phyloP scores from a whole-genome alignment of 805 yeast genomes.

The Monosporozyma siamensis region DNA sequence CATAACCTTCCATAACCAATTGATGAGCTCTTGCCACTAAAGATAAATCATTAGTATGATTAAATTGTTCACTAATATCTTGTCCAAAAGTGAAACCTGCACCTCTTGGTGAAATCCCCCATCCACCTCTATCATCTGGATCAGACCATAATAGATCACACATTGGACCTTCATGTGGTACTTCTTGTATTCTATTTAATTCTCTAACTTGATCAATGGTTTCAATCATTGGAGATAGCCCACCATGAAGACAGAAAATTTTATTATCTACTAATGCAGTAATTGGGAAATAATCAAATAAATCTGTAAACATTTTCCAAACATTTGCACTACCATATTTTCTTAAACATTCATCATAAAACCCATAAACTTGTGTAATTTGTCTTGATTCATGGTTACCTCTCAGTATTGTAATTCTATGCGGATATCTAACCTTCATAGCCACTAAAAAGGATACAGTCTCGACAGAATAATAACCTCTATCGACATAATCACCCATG shows the following conservation, averaged over 20 bases:
- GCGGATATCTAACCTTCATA: constrained; percentile 86
- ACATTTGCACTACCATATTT: constrained; percentile 89
- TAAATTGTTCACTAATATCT: constrained; percentile 88
- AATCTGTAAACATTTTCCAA: constrained; percentile 86
- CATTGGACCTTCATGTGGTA: constrained; percentile 97
- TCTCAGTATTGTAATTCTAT: constrained; percentile 81
- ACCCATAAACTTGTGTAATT: constrained; percentile 92
- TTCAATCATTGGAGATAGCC: constrained; percentile 89
- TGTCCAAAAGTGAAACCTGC: constrained; percentile 98
- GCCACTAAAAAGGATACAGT: constrained; percentile 83
- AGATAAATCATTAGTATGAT: constrained; percentile 77
- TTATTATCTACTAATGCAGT: constrained; percentile 88
- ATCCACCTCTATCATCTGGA: constrained; percentile 95
- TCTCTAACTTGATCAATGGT: constrained; percentile 88
- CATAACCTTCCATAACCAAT: constrained; percentile 94
- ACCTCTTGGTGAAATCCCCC: constrained; percentile 98
- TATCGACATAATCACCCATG: constrained; percentile 87
- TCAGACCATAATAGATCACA: constrained; percentile 95
- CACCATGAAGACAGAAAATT: constrained; percentile 90
- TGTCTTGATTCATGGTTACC: constrained; percentile 95
- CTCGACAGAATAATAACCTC: constrained; percentile 77
- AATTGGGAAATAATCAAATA: constrained; percentile 87
- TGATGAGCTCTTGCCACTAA: constrained; percentile 93
- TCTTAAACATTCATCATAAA: constrained; percentile 89
- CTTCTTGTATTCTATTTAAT: constrained; percentile 86